Base-by-base conservation (phyloP, 257 asterid species). In the Catharanthus roseus region DNA sequence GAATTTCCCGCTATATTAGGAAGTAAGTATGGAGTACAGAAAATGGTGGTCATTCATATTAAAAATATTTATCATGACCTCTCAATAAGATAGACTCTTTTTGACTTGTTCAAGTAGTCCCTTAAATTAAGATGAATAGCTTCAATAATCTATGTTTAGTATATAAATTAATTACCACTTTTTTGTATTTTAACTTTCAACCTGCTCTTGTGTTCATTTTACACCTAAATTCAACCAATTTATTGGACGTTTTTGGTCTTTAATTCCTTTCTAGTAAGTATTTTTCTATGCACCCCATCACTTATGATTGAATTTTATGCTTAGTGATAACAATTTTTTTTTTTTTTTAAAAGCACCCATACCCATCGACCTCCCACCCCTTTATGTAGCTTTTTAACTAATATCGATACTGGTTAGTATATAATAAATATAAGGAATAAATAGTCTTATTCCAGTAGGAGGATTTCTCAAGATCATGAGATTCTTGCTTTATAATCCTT, bases 31-130 rank as follows among this genome's bases (percentile, higher is more conserved):
- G 51, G 57, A 69, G 77, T 68, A 73, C 29, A 72, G 51, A 72
- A 47, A 77, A 75, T 55, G 33, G 65, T 74, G 67, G 79, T 47
- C 80, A 73, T 21, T 76, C 71, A 79, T 87, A 81, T 79, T 67
- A 72, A 81, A 47, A 65, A 78, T 75, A 63, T 72, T 81, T 75
- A 78, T 84, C 60, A 88, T 83, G 78, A 72, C 73, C 70, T 69
- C 76, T 80, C 83, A 62, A 74, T 57, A 24, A 57, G 78, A 50
- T 63, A 83, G 76, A 50, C 71, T 49, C 75, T 74, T 77, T 85
- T 86, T 77, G 86, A 82, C 86, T 82, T 77, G 31, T 50, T 24
- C 26, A 34, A 71, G 53, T 36, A 31, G 24, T 51, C 72, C 18
- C 0, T 10, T 15, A 33, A 78, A 80, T 83, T 73, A 70, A 79